Base-by-base conservation (phyloP, 371 early-diverging fungal species). In the Actinomortierella wolfii region DNA sequence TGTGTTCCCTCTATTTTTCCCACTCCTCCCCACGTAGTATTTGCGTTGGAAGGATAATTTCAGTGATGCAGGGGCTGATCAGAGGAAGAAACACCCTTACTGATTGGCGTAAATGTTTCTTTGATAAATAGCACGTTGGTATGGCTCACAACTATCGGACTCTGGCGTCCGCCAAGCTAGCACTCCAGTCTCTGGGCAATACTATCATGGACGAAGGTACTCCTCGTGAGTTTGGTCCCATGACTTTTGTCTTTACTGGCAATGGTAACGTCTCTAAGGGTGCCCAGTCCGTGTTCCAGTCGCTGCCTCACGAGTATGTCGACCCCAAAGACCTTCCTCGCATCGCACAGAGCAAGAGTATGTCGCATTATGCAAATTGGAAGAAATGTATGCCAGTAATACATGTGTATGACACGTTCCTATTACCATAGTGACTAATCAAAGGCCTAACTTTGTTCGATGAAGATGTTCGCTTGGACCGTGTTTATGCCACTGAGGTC, bases 181-280 rank as follows among this genome's bases (percentile, higher is more conserved):
- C 94, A 34, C 79, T 97, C 11, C 79, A 86, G 53, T 74, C 86
- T 15, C 80, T 94, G 44, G 97, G 94, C 2, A 85, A 91, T 56
- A 80, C 85, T 26, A 96, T 98, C 57, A 74, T 76, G 64, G 87
- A 90, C 54, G 89, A 95, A 63, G 96, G 97, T 1, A 83, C 97
- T 0, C 96, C 97, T 9, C 80, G 85, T 50, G 85, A 85, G 52
- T 92, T 98, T 65, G 93, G 93, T 1, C 98, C 98, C 7, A 78
- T 97, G 79, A 81, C 90, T 14, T 95, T 95, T 68, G 88, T 88
- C 1, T 94, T 98, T 61, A 96, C 96, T 5, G 98, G 98, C n/a
- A 71, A 84, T n/a, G 98, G 98, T 5, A 93, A 96, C 60, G 98
- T 98, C 14, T 81, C 96, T n/a, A 80, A 89, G 84, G 98, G 98